Conservation (phyloP, 2,329 filamentous ascomycete species). For the Cladosporium austrohemisphaericum region DNA sequence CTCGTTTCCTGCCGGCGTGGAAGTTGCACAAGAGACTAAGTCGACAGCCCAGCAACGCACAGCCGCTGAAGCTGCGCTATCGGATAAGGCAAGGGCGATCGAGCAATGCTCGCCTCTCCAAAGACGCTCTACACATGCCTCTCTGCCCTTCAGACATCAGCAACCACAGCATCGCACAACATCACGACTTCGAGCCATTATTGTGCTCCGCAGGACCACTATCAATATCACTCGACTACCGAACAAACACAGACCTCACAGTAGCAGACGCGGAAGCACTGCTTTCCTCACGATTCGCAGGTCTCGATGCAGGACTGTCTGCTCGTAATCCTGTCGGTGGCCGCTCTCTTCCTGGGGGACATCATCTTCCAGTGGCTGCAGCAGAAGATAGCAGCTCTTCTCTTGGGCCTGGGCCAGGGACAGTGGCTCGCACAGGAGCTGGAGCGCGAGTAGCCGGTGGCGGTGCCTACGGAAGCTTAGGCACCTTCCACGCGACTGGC, state of each 20-base stretch:
- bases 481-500: constrained; percentile 30
- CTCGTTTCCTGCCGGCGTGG: constrained; percentile 80
- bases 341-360: constrained; percentile 9
- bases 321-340: constrained; percentile 8
- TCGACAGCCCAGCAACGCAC: constrained; percentile 62
- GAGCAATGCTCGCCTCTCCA: constrained; percentile 42
- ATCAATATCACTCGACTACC: constrained; percentile 75
- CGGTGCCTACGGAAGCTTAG: constrained; percentile 33
- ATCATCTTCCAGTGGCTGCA: neutral
- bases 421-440: constrained; percentile 8
- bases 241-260: constrained; percentile 83
- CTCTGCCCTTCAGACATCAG: constrained; percentile 61
- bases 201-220: constrained; percentile 84
- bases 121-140: constrained; percentile 68
- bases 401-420: neutral
- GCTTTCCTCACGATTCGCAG: constrained; percentile 89
- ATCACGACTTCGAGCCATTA: constrained; percentile 76
- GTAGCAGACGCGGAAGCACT: constrained; percentile 89
- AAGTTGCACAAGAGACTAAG: constrained; percentile 73
- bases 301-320: constrained; percentile 54
- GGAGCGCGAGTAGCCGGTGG: constrained; percentile 21
- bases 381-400: constrained; percentile 25
- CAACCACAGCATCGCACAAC: constrained; percentile 52
- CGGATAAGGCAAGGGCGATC: constrained; percentile 65
- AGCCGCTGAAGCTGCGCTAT: constrained; percentile 69